Evolutionary conservation across 2,329 filamentous ascomycete species (phyloP), one percentile per base, ranked within the genome.

Genomic region (Colletotrichum somersetense): DNA sequence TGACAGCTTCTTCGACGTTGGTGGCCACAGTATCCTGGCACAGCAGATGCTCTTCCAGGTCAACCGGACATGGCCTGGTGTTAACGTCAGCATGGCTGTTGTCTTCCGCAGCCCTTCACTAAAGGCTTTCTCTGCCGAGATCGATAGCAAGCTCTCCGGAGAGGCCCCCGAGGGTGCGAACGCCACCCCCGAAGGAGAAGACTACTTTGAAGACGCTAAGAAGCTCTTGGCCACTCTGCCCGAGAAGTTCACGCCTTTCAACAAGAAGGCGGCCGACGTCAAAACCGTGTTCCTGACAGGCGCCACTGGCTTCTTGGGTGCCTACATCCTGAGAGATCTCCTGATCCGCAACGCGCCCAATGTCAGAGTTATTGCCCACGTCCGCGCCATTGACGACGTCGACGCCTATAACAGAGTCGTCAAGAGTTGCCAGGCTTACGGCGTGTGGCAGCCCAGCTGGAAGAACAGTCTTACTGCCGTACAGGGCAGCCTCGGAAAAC

Each of bases 261-360:
- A 57, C 35, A 57, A 80, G 57, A 65, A 65, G 62, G 50, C 62
- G 11, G 83, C 97, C 56, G 93, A 57, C 33, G 55, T 57, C 20
- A 57, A 57, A 94, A 94, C 91, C 0, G 86, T 96, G 14, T 93
- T 98, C 80, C 83, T 98, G 6, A 98, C 95, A 3, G 95, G 96
- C 55, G 94, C 93, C 5, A 98, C 95, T 6, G 95, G 95, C 2
- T 98, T 98, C 85, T 82, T 98, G 26, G 95, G 95, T 38, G 89
- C 93, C 0, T 97, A 95, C 78, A 85, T 98, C 14, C 84, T 97
- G 42, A 88, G 88, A 67, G 93, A 97, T 67, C 82, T 97, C 1
- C 86, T 98, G 1, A 88, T 88, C 50, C 86, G 92, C 33, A 83
- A 84, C 91, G 95, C 63, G 90, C 90, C 50, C 23, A 70, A 52